A percentile compares a stretch with the other conserved stretches of the same genome.
Conservation (phyloP, 257 asterid genomes). For the Solanum raphanifolium region DNA sequence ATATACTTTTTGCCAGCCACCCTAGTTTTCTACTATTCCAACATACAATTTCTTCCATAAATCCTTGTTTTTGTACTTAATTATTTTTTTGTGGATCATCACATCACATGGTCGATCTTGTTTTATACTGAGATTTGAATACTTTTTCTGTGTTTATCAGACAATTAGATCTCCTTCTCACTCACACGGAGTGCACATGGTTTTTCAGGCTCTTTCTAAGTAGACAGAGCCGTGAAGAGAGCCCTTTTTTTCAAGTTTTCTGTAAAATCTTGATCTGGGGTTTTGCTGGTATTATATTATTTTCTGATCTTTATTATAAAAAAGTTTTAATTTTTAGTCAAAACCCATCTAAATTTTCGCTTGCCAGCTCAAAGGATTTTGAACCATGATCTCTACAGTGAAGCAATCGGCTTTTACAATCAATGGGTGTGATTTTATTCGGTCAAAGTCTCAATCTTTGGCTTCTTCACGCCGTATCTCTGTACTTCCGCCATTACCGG, state of each 20-base stretch:
- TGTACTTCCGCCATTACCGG: conserved; percentile 20
- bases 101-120: neutral
- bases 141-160: neutral
- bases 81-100: neutral
- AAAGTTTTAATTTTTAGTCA: neutral
- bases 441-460: conserved; percentile 10
- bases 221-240: neutral
- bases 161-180: neutral
- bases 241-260: neutral
- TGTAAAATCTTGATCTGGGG: conserved; percentile 6
- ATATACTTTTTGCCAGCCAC: neutral
- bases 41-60: neutral
- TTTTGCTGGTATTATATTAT: neutral
- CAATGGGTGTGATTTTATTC: conserved; percentile 31
- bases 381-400: conserved; percentile 58
- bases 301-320: neutral
- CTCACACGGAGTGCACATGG: neutral
- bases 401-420: conserved; percentile 27
- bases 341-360: neutral
- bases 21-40: neutral
- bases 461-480: neutral
- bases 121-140: neutral
- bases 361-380: neutral
- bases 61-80: neutral
- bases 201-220: neutral